These are phyloP conservation scores for Trichoderma sp. DNA, from an alignment of 2,329 filamentous ascomycete species.

Conservation along the genomic window DNA sequence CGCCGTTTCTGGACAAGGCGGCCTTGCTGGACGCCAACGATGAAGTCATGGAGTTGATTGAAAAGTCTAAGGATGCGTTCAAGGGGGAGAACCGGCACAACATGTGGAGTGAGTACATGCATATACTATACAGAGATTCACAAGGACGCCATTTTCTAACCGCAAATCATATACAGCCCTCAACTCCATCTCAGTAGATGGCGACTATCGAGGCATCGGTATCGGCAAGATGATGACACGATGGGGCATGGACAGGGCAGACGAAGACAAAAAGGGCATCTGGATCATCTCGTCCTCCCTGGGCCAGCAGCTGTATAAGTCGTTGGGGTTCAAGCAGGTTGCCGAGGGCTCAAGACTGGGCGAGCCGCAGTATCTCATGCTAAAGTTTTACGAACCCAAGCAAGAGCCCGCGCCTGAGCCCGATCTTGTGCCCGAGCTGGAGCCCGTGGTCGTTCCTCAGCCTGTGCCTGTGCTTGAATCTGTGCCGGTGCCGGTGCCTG, in stretches of 20 bases:
- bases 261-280: slow-evolving; percentile 14
- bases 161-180: slow-evolving; percentile 5
- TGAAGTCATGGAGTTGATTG: slow-evolving; percentile 25
- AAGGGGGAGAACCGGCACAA: slow-evolving; percentile 2
- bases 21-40: slow-evolving; percentile 19
- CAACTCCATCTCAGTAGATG: slow-evolving; percentile 28
- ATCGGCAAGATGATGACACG: slow-evolving; percentile 27
- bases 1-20: slow-evolving; percentile 24
- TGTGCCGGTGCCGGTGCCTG: neutral
- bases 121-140: neutral
- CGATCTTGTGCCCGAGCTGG: neutral
- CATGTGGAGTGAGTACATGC: slow-evolving; percentile 27
- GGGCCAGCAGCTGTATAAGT: slow-evolving; percentile 23
- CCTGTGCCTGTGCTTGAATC: slow-evolving; percentile 3
- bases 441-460: neutral
- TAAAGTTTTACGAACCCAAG: slow-evolving; percentile 18
- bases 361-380: slow-evolving; percentile 27
- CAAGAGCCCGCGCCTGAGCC: neutral
- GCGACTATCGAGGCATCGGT: slow-evolving; percentile 23
- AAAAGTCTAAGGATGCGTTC: slow-evolving; percentile 15
- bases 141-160: neutral
- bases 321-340: slow-evolving; percentile 23
- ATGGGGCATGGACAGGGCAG: slow-evolving; percentile 26
- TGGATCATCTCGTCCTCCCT: slow-evolving; percentile 27
- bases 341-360: slow-evolving; percentile 25